Evolutionary conservation across 352 stramenopile genomes (phyloP).

Genomic region (Phytophthora megakarya): DNA sequence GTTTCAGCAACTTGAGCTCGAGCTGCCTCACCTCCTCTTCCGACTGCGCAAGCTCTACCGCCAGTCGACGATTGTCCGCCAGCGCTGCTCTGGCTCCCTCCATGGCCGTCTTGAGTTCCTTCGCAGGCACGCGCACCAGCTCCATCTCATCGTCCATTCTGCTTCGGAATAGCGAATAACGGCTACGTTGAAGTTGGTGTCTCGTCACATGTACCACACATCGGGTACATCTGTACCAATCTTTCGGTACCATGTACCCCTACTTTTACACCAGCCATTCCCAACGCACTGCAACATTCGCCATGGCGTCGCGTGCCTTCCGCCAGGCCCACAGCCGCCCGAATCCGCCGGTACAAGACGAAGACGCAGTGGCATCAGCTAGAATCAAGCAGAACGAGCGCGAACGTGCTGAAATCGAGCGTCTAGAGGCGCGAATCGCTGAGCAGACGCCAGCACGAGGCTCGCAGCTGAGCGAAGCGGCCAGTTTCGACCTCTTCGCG

Average conservation of each 20-base stretch:
- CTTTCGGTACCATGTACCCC: not conserved
- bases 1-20: conserved; percentile 51
- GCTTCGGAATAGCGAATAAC: not conserved
- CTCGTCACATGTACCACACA: conserved; percentile 33
- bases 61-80: conserved; percentile 41
- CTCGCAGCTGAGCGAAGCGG: conserved; percentile 72
- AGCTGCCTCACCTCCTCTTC: conserved; percentile 48
- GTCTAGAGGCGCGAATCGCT: conserved; percentile 61
- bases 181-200: conserved; percentile 21
- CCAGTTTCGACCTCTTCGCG: conserved; percentile 86
- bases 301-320: conserved; percentile 42
- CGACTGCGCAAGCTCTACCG: conserved; percentile 34
- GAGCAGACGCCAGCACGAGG: conserved; percentile 79
- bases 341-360: conserved; percentile 11
- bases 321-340: conserved; percentile 32
- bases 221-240: not conserved
- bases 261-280: conserved; percentile 33
- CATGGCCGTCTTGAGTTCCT: conserved; percentile 44
- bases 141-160: conserved; percentile 25
- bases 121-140: conserved; percentile 52
- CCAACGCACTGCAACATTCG: conserved; percentile 6
- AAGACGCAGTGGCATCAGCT: conserved; percentile 28
- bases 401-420: conserved; percentile 72
- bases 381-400: conserved; percentile 80
- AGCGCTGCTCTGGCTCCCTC: conserved; percentile 33